A percentile compares a stretch with the other conserved stretches of the same genome.
These are phyloP conservation scores for Daldinia childiae DNA, from an alignment of 495 filamentous ascomycete genomes.

Conservation along the genomic window DNA sequence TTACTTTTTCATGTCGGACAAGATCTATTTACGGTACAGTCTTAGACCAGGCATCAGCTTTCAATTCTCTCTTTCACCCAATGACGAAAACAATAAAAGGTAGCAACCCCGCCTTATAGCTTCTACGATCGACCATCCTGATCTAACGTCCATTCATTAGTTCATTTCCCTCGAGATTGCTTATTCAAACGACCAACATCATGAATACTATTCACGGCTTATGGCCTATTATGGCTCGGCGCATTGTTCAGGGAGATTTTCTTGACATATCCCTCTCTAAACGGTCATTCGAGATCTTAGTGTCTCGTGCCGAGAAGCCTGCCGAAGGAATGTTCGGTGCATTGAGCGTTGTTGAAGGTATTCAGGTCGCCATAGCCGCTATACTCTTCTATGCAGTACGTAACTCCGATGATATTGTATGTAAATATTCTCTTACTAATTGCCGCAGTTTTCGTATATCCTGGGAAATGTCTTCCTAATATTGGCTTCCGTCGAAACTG, in stretches of 20 bases:
- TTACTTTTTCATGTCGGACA: not conserved
- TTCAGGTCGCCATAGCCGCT: conserved; percentile 43
- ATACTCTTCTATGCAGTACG: conserved; percentile 46
- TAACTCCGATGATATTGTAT: not conserved
- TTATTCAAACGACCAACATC: not conserved
- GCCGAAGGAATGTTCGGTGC: not conserved
- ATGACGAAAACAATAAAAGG: not conserved
- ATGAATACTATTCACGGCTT: conserved; percentile 15
- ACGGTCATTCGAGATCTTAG: conserved; percentile 15
- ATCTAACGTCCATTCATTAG: not conserved
- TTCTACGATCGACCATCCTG: not conserved
- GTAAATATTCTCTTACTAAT: not conserved
- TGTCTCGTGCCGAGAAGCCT: conserved; percentile 1
- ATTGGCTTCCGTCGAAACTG: conserved; percentile 55
- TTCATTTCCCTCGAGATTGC: not conserved
- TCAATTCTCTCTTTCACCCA: not conserved
- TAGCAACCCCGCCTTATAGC: not conserved
- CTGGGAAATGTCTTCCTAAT: conserved; percentile 46
- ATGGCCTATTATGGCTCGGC: not conserved
- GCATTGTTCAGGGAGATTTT: not conserved
- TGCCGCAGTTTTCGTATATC: conserved; percentile 50
- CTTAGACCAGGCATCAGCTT: not conserved
- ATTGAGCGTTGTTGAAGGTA: not conserved
- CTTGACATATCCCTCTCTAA: not conserved
- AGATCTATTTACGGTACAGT: not conserved